Conservation (phyloP, 257 asterid species). For the Solanum appendiculatum region DNA sequence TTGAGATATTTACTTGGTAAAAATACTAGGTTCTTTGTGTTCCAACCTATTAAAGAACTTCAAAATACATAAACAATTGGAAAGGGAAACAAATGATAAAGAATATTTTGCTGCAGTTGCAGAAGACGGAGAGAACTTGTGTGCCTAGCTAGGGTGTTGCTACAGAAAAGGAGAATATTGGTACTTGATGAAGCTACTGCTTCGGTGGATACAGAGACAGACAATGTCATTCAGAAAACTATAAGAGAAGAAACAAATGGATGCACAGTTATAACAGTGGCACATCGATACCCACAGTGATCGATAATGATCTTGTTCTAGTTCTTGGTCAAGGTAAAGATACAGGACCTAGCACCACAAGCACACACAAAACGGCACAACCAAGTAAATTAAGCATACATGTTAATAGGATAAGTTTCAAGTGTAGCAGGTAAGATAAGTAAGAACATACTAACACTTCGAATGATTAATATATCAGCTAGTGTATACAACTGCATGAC, state of each 20-base stretch:
- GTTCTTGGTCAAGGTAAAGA: slow-evolving; percentile 70
- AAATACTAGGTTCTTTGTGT: not conserved
- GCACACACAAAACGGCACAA: not conserved
- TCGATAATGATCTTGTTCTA: slow-evolving; percentile 69
- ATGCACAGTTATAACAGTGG: slow-evolving; percentile 75
- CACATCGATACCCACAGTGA: slow-evolving; percentile 85
- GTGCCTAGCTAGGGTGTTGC: slow-evolving; percentile 55
- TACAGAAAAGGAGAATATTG: slow-evolving; percentile 53
- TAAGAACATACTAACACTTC: not conserved
- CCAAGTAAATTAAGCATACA: not conserved
- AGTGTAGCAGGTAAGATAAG: too few relatives aligned
- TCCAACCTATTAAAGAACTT: not conserved
- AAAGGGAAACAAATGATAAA: not conserved
- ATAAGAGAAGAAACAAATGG: slow-evolving; percentile 58
- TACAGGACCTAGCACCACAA: not conserved
- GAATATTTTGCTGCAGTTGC: slow-evolving; percentile 34
- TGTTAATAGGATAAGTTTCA: not conserved
- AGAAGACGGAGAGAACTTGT: slow-evolving; percentile 78
- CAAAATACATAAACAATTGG: not conserved
- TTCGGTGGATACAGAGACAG: slow-evolving; percentile 70
- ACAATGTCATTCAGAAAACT: slow-evolving; percentile 63
- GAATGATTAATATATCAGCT: not conserved
- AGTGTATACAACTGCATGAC: not conserved
- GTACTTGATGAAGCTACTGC: slow-evolving; percentile 86
- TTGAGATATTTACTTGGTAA: too few relatives aligned